Evolutionary conservation across 495 filamentous ascomycete species (phyloP).

Genomic region (Lepidopterella palustris): DNA sequence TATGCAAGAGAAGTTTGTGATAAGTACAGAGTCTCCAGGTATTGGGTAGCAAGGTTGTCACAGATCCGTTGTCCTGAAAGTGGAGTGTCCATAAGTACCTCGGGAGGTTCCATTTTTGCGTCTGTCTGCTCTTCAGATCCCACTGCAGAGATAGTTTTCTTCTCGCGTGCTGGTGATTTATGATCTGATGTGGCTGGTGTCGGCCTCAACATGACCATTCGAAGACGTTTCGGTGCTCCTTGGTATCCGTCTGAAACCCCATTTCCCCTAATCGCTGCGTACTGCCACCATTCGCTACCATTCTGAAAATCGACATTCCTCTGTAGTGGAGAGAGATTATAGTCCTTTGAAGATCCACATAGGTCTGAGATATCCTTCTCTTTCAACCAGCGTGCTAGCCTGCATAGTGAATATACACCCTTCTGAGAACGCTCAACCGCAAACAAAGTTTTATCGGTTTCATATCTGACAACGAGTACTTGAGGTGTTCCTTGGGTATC

Average conservation of each 20-base stretch:
- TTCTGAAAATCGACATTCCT: neutral
- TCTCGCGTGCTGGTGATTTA: neutral
- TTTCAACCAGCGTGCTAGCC: constrained; percentile 59
- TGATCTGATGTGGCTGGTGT: neutral
- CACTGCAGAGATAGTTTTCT: neutral
- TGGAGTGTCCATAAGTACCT: constrained; percentile 7
- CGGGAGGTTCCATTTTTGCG: constrained; percentile 2
- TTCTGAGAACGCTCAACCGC: constrained; percentile 64
- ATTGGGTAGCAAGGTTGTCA: constrained; percentile 65
- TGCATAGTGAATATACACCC: constrained; percentile 65
- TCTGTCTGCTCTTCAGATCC: neutral
- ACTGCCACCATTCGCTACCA: constrained; percentile 22
- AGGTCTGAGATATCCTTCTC: constrained; percentile 36
- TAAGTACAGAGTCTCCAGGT: constrained; percentile 82
- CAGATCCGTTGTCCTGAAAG: constrained; percentile 57
- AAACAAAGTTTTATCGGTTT: constrained; percentile 54
- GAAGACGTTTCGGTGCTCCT: constrained; percentile 8
- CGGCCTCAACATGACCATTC: constrained; percentile 22
- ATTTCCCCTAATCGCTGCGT: constrained; percentile 4
- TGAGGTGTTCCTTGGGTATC: constrained; percentile 12
- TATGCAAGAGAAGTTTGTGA: constrained; percentile 93
- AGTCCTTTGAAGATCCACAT: constrained; percentile 19
- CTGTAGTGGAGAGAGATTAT: neutral
- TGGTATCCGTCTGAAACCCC: constrained; percentile 4
- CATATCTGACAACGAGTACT: constrained; percentile 61